These are phyloP conservation scores for Aquilaria malaccensis DNA, from an alignment of 345 rosid species.

Conservation along the genomic window DNA sequence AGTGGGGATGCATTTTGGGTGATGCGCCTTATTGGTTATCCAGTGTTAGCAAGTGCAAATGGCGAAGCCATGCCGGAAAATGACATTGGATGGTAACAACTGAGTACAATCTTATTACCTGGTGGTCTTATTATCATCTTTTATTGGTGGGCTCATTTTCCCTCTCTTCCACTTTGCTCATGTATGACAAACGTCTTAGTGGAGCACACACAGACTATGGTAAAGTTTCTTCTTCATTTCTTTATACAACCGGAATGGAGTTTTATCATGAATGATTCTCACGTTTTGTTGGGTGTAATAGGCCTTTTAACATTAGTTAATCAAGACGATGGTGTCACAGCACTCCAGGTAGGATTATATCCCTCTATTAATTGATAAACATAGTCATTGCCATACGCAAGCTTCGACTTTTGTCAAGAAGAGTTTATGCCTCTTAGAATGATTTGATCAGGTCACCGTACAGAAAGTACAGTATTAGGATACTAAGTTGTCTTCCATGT, in stretches of 20 bases:
- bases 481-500: not conserved
- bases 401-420: not conserved
- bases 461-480: too few species aligned
- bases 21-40: constrained; percentile 72
- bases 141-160: not conserved
- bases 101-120: constrained; percentile 1
- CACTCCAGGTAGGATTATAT: constrained; percentile 51
- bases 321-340: constrained; percentile 77
- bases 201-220: constrained; percentile 93
- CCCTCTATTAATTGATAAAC: not conserved
- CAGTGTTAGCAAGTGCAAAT: constrained; percentile 34
- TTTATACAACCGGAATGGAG: not conserved
- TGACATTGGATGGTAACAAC: constrained; percentile 72
- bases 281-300: constrained; percentile 8
- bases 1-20: constrained; percentile 93
- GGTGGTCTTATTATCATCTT: constrained; percentile 1
- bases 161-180: constrained; percentile 1
- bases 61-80: constrained; percentile 29
- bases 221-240: constrained; percentile 21
- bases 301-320: constrained; percentile 78
- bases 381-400: too few species aligned
- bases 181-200: constrained; percentile 28
- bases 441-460: too few species aligned
- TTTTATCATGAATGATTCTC: not conserved
- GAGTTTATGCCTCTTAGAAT: too few species aligned